These are phyloP conservation scores for Xylaria sp. DNA, from an alignment of 2,329 filamentous ascomycete genomes.

Conservation along the genomic window DNA sequence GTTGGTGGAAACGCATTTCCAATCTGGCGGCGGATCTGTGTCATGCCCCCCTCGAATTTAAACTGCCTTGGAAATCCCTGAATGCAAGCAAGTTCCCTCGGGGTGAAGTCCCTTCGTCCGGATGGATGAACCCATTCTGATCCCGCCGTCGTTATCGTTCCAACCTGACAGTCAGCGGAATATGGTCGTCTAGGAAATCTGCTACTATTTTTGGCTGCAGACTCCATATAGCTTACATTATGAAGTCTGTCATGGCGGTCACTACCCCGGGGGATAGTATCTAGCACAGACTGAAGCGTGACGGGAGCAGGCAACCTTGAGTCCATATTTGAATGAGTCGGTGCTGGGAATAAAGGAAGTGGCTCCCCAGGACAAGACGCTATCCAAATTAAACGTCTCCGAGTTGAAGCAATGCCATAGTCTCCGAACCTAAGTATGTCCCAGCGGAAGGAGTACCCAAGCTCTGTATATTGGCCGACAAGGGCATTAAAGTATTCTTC, in stretches of 20 bases:
- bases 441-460: constrained; percentile 74
- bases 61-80: constrained; percentile 70
- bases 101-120: constrained; percentile 65
- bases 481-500: constrained; percentile 60
- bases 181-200: constrained; percentile 46
- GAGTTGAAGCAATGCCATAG: constrained; percentile 55
- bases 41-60: constrained; percentile 52
- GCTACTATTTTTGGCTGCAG: constrained; percentile 26
- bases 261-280: constrained; percentile 32
- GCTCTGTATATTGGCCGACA: constrained; percentile 65
- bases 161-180: constrained; percentile 52
- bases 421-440: constrained; percentile 58
- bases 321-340: constrained; percentile 57
- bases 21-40: constrained; percentile 64
- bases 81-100: constrained; percentile 68
- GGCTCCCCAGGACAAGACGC: constrained; percentile 69
- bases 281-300: constrained; percentile 50
- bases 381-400: constrained; percentile 60
- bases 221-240: constrained; percentile 34
- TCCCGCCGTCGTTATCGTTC: constrained; percentile 67
- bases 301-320: constrained; percentile 44
- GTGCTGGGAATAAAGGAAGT: constrained; percentile 67
- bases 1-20: constrained; percentile 77
- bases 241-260: constrained; percentile 43
- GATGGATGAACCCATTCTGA: constrained; percentile 66